These are phyloP conservation scores for Penicillium fimorum DNA, from an alignment of 495 filamentous ascomycete species.

Conservation along the genomic window DNA sequence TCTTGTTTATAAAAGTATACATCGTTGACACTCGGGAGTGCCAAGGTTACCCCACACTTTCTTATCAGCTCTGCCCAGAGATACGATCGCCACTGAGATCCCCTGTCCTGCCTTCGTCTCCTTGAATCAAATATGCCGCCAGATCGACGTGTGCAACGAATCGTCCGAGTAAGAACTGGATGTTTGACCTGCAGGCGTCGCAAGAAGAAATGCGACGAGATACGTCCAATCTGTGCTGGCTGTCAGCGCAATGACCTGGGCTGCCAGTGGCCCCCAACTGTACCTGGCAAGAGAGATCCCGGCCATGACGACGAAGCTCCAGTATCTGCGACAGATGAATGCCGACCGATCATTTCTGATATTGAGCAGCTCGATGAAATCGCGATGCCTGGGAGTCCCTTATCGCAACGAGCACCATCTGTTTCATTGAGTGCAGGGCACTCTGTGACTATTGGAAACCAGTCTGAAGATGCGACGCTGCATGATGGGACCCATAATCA, in stretches of 20 bases:
- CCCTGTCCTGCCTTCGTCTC: not conserved
- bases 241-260: slow-evolving; percentile 39
- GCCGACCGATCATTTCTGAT: slow-evolving; percentile 9
- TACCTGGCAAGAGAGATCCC: slow-evolving; percentile 21
- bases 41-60: slow-evolving; percentile 10
- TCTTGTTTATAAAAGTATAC: too few relatives aligned
- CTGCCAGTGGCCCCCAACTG: slow-evolving; percentile 33
- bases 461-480: not conserved
- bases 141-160: slow-evolving; percentile 30
- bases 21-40: not conserved
- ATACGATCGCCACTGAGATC: slow-evolving; percentile 1
- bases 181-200: slow-evolving; percentile 82
- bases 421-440: slow-evolving; percentile 16
- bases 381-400: slow-evolving; percentile 9
- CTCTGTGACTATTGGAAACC: slow-evolving; percentile 10
- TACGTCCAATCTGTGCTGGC: slow-evolving; percentile 67
- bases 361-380: slow-evolving; percentile 18
- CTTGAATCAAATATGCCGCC: slow-evolving; percentile 28
- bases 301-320: slow-evolving; percentile 2
- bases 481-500: slow-evolving; percentile 1
- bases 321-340: not conserved
- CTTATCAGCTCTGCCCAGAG: slow-evolving; percentile 7
- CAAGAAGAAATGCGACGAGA: slow-evolving; percentile 95
- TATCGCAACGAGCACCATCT: slow-evolving; percentile 19
- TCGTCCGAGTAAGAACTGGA: slow-evolving; percentile 57